These are phyloP conservation scores for Chrysosphaeria jannelii DNA, from an alignment of 2,329 filamentous ascomycete species.

Conservation along the genomic window DNA sequence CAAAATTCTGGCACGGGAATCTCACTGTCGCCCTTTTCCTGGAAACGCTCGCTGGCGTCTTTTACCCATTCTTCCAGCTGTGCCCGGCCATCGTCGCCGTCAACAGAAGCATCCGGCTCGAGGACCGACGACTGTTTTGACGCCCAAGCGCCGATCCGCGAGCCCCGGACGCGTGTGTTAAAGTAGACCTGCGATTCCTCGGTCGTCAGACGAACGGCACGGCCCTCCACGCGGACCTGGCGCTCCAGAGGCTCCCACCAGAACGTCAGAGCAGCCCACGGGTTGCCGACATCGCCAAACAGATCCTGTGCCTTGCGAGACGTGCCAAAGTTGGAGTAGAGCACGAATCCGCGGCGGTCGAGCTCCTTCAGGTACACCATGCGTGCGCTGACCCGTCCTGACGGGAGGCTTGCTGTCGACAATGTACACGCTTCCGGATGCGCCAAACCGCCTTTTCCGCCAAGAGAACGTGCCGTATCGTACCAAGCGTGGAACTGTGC, in stretches of 20 bases:
- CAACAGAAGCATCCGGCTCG: slow-evolving; percentile 10
- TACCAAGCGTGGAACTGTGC: slow-evolving; percentile 83
- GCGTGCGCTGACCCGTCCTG: slow-evolving; percentile 56
- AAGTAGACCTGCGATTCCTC: slow-evolving; percentile 46
- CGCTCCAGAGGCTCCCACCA: slow-evolving; percentile 69
- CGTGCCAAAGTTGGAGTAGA: slow-evolving; percentile 81
- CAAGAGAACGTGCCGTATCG: slow-evolving; percentile 37
- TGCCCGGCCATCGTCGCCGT: slow-evolving; percentile 33
- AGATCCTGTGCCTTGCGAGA: slow-evolving; percentile 39
- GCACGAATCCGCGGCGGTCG: slow-evolving; percentile 51
- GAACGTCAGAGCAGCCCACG: slow-evolving; percentile 60
- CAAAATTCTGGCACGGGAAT: slow-evolving; percentile 87
- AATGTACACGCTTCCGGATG: slow-evolving; percentile 76
- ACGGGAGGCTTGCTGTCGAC: slow-evolving; percentile 57
- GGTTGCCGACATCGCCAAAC: slow-evolving; percentile 7
- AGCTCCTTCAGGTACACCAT: slow-evolving; percentile 92
- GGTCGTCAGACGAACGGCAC: slow-evolving; percentile 28
- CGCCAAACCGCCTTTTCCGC: slow-evolving; percentile 15
- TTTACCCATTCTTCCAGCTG: slow-evolving; percentile 49
- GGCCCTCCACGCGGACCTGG: slow-evolving; percentile 73
- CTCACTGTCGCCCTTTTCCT: slow-evolving; percentile 41
- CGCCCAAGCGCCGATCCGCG: slow-evolving; percentile 74
- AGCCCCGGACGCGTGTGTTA: slow-evolving; percentile 43
- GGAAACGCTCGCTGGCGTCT: slow-evolving; percentile 48
- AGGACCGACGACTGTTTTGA: slow-evolving; percentile 65